Conservation (phyloP, 1,139 yeast species). For the Nakaseomyces nivariensis region DNA sequence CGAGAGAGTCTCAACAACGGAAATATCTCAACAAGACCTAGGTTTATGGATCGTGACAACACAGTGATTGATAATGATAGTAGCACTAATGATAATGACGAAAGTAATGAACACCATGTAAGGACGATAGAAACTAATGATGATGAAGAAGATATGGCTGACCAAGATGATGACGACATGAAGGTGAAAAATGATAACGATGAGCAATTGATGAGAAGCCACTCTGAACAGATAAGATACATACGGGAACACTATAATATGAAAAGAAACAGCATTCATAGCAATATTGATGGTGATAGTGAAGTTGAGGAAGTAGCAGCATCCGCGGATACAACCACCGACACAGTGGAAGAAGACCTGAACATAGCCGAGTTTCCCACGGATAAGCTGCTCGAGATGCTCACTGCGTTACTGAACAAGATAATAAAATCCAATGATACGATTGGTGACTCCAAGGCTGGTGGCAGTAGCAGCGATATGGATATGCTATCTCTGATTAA, state of each 20-base stretch:
- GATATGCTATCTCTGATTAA: background rate
- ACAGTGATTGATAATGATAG: background rate
- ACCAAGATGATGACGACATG: background rate
- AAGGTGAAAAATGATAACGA: background rate
- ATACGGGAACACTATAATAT: background rate
- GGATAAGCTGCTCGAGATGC: slow-evolving; percentile 68
- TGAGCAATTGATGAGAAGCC: background rate
- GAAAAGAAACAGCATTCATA: background rate
- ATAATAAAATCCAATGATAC: slow-evolving; percentile 80
- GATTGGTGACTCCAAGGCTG: background rate
- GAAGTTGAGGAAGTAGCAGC: background rate
- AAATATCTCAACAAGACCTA: background rate
- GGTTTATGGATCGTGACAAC: background rate
- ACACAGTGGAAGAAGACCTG: slow-evolving; percentile 20
- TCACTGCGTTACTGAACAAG: slow-evolving; percentile 70
- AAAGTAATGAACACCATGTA: background rate
- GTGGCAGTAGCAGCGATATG: background rate
- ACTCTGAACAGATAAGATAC: background rate
- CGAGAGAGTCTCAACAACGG: background rate
- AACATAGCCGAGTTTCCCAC: slow-evolving; percentile 81
- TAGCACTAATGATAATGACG: background rate
- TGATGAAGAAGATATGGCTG: background rate
- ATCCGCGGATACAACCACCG: background rate
- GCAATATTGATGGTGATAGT: background rate
- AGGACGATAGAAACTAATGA: background rate